These are phyloP conservation scores for Xylaria nigripes DNA, from an alignment of 495 filamentous ascomycete species.

Conservation along the genomic window DNA sequence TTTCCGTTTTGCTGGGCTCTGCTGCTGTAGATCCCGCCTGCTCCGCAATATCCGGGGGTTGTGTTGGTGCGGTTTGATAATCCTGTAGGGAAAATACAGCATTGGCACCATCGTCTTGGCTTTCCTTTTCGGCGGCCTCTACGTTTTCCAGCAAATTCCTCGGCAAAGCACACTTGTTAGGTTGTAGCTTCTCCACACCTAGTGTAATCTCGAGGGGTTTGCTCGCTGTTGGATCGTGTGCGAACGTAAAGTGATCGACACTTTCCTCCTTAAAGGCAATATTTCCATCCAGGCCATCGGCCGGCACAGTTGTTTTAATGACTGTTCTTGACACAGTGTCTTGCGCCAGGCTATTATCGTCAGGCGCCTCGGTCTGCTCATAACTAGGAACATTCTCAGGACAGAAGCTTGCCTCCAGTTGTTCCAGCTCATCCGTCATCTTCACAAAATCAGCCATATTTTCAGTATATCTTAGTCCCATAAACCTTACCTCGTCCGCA, in stretches of 20 bases:
- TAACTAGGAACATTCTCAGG: constrained; percentile 4
- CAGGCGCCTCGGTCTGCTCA: constrained; percentile 14
- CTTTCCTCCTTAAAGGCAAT: constrained; percentile 3
- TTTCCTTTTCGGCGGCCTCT: not conserved
- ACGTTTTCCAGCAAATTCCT: not conserved
- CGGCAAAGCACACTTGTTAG: not conserved
- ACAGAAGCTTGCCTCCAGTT: constrained; percentile 12
- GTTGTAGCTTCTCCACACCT: not conserved
- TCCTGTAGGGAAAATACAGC: not conserved
- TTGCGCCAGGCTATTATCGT: constrained; percentile 15
- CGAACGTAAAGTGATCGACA: constrained; percentile 7
- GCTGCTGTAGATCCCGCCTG: not conserved
- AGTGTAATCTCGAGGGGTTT: not conserved
- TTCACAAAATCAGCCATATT: constrained; percentile 10
- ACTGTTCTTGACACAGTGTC: constrained; percentile 5
- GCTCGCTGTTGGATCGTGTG: not conserved
- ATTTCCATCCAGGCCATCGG: constrained; percentile 8
- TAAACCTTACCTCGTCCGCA: constrained; percentile 15
- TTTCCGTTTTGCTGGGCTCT: not conserved
- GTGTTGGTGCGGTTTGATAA: not conserved
- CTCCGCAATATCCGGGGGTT: not conserved
- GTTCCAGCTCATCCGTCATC: constrained; percentile 14
- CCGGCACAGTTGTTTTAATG: constrained; percentile 1
- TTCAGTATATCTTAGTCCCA: constrained; percentile 13
- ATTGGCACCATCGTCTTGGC: not conserved